Conservation (phyloP, 805 yeast species). For the Ogataea paraovalis region DNA sequence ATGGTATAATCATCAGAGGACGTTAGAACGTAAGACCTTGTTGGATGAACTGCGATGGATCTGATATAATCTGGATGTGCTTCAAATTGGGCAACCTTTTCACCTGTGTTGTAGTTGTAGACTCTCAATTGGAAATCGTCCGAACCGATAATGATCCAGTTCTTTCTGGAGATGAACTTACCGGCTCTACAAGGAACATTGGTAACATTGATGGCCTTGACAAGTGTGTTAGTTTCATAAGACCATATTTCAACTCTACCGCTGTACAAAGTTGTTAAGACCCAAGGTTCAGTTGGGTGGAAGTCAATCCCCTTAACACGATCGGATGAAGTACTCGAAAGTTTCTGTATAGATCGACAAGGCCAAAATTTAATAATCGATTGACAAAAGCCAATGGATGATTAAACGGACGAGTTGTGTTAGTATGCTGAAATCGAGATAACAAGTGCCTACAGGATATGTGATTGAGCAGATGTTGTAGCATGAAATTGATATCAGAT, state of each 20-base stretch:
- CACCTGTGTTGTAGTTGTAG: constrained; percentile 93
- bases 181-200: constrained; percentile 96
- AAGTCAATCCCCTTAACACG: constrained; percentile 97
- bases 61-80: constrained; percentile 98
- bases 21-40: constrained; percentile 83
- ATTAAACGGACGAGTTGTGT: no score
- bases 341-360: constrained; percentile 55
- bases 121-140: constrained; percentile 95
- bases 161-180: constrained; percentile 89
- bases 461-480: no score
- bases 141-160: constrained; percentile 94
- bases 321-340: constrained; percentile 87
- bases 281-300: constrained; percentile 98
- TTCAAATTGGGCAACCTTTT: constrained; percentile 90
- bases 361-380: not conserved
- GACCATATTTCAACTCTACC: constrained; percentile 94
- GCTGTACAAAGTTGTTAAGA: constrained; percentile 82
- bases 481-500: no score
- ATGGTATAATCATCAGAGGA: constrained; percentile 90
- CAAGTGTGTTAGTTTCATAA: constrained; percentile 77
- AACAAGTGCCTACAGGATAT: no score
- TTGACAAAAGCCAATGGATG: not conserved
- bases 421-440: no score
- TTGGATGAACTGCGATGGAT: constrained; percentile 89
- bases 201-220: constrained; percentile 90